Base-by-base conservation (phyloP, 163 green algal species). In the Scenedesmus sp. region DNA sequence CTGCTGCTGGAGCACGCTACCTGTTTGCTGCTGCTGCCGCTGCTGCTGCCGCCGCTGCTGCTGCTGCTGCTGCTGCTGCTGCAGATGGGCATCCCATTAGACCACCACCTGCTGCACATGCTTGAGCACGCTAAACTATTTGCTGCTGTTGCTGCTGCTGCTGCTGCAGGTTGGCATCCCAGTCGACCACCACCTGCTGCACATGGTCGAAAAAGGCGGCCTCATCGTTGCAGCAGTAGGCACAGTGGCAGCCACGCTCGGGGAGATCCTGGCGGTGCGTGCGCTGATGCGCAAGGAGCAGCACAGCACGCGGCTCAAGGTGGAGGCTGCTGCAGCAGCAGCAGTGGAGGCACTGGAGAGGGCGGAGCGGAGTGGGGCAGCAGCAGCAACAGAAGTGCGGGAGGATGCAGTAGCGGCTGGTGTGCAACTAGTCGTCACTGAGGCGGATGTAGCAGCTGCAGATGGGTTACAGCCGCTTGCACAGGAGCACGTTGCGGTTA, bases 251-350 rank as follows among this genome's bases (percentile, higher is more conserved):
- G 94, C 94, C 1, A 93, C 93, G 8, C 73, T 92, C 0, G 94
- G 94, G 0, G 94, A 96, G 90, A 67, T 96, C 9, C 67, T 96
- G 62, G 88, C 94, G 70, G 93, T 93, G 85, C 92, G 91, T 10
- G 84, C 83, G 26, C 52, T 88, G 56, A 18, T 82, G 55, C 54
- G 18, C 52, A 18, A 74, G 20, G 56, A 92, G 79, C 10, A 59
- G 2, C 57, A 23, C 4, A 55, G 55, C 7, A 20, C 56, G 12
- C 73, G 74, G 54, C 57, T 60, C 18, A 64, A 52, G 23, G 88
- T 88, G 26, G 79, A 90, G 1, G 92, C 77, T 7, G 77, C 76
- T 18, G 88, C 88, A 56, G 84, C 89, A 81, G 92, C 88, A 16
- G 92, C 74, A 34, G 62, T 91, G 4, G 84, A 81, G 4, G 88